Conservation (phyloP, 2,329 filamentous ascomycete genomes). For the Fonsecaea nubica region DNA sequence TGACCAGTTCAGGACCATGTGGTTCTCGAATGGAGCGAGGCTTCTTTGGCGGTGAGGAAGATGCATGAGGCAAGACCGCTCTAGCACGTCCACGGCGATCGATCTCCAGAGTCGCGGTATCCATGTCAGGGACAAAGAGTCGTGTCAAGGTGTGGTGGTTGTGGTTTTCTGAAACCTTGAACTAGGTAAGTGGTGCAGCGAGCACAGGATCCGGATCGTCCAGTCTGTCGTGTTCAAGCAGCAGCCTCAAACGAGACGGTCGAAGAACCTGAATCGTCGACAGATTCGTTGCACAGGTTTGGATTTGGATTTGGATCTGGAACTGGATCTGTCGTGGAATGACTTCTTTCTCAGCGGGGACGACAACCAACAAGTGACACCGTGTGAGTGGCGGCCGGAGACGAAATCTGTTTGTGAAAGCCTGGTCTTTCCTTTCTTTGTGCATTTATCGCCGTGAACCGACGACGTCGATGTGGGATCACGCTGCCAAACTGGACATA, state of each 20-base stretch:
- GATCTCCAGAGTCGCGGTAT: conserved; percentile 2
- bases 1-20: background rate
- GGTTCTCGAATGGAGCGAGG: background rate
- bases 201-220: background rate
- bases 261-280: background rate
- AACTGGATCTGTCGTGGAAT: background rate
- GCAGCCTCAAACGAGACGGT: background rate
- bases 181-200: background rate
- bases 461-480: background rate
- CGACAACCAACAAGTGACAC: background rate
- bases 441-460: background rate
- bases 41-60: background rate
- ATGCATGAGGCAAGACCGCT: background rate
- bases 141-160: background rate
- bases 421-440: background rate
- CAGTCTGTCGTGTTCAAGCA: background rate
- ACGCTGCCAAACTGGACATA: background rate
- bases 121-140: background rate
- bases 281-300: background rate
- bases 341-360: background rate
- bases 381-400: background rate
- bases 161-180: background rate
- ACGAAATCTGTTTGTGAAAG: background rate
- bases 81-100: conserved; percentile 1
- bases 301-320: no score